Conservation (phyloP, 2,329 filamentous ascomycete genomes). For the Pseudogymnoascus sp. region DNA sequence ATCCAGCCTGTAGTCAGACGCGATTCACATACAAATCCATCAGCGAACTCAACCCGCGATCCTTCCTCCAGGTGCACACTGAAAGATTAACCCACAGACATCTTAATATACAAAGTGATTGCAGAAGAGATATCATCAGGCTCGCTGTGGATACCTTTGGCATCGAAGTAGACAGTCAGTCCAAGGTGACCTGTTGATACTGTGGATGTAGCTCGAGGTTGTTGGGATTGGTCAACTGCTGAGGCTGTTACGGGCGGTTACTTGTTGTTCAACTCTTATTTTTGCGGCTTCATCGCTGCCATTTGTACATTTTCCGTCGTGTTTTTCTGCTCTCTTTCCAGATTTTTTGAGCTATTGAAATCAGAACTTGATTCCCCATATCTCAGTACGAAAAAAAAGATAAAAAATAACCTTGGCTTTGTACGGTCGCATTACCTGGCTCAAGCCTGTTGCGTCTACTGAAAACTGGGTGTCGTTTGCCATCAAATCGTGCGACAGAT, state of each 20-base stretch:
- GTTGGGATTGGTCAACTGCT: slow-evolving; percentile 4
- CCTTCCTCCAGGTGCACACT: background rate
- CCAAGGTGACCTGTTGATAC: background rate
- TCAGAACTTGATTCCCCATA: slow-evolving; percentile 30
- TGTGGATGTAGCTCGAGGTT: background rate
- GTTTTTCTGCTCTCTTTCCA: slow-evolving; percentile 22
- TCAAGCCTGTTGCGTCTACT: slow-evolving; percentile 19
- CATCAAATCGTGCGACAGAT: slow-evolving; percentile 12
- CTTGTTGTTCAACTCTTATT: slow-evolving; percentile 7
- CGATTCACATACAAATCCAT: background rate
- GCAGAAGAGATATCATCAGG: slow-evolving; percentile 3
- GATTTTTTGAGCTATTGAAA: slow-evolving; percentile 28
- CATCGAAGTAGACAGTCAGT: slow-evolving; percentile 3
- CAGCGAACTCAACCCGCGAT: background rate
- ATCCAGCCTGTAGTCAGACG: background rate
- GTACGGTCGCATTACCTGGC: slow-evolving; percentile 26
- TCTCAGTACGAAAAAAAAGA: slow-evolving; percentile 28
- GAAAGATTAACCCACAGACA: slow-evolving; percentile 3
- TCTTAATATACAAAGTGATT: background rate
- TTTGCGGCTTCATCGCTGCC: slow-evolving; percentile 4
- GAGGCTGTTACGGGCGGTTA: slow-evolving; percentile 6
- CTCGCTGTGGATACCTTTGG: slow-evolving; percentile 8
- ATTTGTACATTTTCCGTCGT: slow-evolving; percentile 4
- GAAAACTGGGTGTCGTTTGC: slow-evolving; percentile 17
- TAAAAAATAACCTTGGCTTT: slow-evolving; percentile 28